phyloP scores from a whole-genome alignment of 108 stramenopile species.

The Asterionellopsis glacialis region DNA sequence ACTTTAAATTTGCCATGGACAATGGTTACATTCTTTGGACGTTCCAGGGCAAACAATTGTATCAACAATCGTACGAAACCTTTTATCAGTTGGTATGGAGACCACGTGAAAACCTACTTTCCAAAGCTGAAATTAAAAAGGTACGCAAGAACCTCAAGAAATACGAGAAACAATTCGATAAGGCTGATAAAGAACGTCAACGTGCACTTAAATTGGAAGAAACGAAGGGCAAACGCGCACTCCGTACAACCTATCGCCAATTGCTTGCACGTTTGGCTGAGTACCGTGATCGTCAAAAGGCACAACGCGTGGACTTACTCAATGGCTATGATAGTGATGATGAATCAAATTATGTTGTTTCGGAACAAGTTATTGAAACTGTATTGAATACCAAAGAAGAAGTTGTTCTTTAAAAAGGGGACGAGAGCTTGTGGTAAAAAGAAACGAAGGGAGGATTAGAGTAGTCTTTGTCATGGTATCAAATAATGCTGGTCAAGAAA shows the following conservation, averaged over 20 bases:
- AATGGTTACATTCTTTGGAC: conserved; percentile 95
- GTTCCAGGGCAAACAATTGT: conserved; percentile 91
- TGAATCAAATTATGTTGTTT: conserved; percentile 57
- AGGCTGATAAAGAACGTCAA: conserved; percentile 89
- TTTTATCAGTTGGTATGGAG: conserved; percentile 97
- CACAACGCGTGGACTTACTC: conserved; percentile 57
- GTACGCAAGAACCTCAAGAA: conserved; percentile 91
- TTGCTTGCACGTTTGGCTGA: conserved; percentile 53
- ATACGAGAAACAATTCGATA: conserved; percentile 96
- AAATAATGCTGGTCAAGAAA: too few relatives aligned
- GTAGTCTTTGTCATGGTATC: too few relatives aligned
- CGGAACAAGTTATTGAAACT: conserved; percentile 69
- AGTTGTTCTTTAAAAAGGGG: conserved; percentile 43
- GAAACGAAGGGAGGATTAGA: too few relatives aligned
- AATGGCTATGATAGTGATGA: conserved; percentile 86
- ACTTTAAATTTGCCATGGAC: conserved; percentile 97
- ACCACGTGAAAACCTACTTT: conserved; percentile 84
- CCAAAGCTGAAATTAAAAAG: conserved; percentile 73
- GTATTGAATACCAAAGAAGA: conserved; percentile 83
- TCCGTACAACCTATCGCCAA: conserved; percentile 61
- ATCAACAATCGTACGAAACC: conserved; percentile 83
- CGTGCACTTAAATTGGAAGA: conserved; percentile 69
- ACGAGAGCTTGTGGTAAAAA: too few relatives aligned
- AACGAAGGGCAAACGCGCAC: conserved; percentile 81
- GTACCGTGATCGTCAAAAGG: conserved; percentile 51